A percentile compares a stretch with the other conserved stretches of the same genome.
Evolutionary conservation across 2,329 filamentous ascomycete species (phyloP).

Genomic region (Fusarium albidum): DNA sequence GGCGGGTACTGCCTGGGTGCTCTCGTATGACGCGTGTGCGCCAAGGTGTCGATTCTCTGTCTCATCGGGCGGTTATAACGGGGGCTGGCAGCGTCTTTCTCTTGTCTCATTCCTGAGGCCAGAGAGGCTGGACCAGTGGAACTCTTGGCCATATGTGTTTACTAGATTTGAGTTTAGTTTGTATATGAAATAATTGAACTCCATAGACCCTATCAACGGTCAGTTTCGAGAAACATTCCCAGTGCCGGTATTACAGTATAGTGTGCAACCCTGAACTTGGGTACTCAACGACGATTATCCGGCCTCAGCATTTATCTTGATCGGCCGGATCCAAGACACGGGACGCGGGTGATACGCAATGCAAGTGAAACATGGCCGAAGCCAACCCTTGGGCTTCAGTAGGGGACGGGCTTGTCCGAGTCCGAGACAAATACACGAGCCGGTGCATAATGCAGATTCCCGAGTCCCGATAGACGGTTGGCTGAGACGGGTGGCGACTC

Average conservation of each 20-base stretch:
- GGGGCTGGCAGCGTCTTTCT: no score
- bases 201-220: neutral
- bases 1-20: no score
- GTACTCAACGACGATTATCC: neutral
- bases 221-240: neutral
- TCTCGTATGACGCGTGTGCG: no score
- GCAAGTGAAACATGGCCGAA: neutral
- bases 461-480: neutral
- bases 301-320: neutral
- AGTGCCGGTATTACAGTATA: no score
- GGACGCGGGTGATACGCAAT: neutral
- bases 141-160: no score
- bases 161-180: no score
- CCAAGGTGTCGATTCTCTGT: no score
- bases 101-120: no score
- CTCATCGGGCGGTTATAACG: no score
- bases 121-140: no score
- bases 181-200: no score
- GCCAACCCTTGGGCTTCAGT: neutral
- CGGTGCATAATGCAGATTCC: neutral
- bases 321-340: slow-evolving; percentile 17
- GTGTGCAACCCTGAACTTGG: neutral
- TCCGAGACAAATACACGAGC: neutral
- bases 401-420: neutral
- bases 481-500: neutral